Conservation (phyloP, 768 basidiomycete species). For the Mycena epipterygia region DNA sequence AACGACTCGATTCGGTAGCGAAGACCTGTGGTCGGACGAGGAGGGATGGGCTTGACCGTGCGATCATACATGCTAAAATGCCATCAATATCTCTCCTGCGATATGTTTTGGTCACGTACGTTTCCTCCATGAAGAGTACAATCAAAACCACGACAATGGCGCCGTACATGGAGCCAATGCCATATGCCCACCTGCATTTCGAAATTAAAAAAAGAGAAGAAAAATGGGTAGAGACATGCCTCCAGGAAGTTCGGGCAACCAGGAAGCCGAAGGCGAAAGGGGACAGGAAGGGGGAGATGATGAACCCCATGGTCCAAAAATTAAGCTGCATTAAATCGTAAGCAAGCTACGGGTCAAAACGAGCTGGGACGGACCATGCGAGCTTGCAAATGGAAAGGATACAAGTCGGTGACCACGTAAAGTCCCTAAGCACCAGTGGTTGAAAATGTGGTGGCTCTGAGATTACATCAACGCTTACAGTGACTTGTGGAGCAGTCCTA, state of each 20-base stretch:
- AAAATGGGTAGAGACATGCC: too few relatives aligned
- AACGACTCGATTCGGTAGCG: slow-evolving; percentile 70
- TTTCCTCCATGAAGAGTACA: slow-evolving; percentile 74
- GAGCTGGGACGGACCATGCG: slow-evolving; percentile 60
- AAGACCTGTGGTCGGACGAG: slow-evolving; percentile 54
- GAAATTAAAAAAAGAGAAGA: too few relatives aligned
- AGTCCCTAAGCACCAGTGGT: slow-evolving; percentile 56
- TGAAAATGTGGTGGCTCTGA: neutral
- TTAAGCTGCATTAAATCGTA: slow-evolving; percentile 60
- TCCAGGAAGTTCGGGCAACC: slow-evolving; percentile 69
- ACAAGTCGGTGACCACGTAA: slow-evolving; percentile 73
- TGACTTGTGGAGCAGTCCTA: slow-evolving; percentile 74
- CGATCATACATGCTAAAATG: slow-evolving; percentile 72
- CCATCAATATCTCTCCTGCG: slow-evolving; percentile 4
- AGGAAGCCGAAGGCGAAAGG: slow-evolving; percentile 80
- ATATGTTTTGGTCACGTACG: slow-evolving; percentile 67
- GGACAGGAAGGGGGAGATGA: slow-evolving; percentile 73
- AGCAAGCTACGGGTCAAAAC: neutral
- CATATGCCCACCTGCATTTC: slow-evolving; percentile 82
- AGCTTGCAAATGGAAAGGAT: slow-evolving; percentile 78
- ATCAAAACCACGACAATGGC: slow-evolving; percentile 69
- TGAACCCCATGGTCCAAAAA: slow-evolving; percentile 81
- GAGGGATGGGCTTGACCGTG: slow-evolving; percentile 63
- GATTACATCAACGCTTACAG: slow-evolving; percentile 50
- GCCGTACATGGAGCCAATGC: slow-evolving; percentile 72